A percentile compares a stretch with the other conserved stretches of the same genome.
Conservation (phyloP, 1,139 yeast genomes). For the Debaryomycetaceae sp. region DNA sequence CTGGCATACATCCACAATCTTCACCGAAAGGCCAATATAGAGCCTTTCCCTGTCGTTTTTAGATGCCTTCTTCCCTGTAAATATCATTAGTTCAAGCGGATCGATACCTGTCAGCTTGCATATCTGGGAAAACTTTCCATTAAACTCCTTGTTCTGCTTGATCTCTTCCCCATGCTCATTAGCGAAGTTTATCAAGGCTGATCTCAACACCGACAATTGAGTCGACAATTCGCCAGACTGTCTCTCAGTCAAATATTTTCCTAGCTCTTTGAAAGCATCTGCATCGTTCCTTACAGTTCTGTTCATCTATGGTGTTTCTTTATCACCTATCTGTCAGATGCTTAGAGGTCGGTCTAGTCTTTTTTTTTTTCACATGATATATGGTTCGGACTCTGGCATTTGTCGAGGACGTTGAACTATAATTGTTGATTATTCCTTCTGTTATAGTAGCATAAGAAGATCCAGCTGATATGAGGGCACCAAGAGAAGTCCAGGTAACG, state of each 20-base stretch:
- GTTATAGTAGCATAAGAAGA: too few relatives aligned
- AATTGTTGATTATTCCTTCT: too few relatives aligned
- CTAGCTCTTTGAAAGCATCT: constrained; percentile 27
- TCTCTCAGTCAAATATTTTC: constrained; percentile 25
- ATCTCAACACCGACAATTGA: constrained; percentile 58
- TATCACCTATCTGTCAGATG: too few relatives aligned
- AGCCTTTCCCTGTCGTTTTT: constrained; percentile 44
- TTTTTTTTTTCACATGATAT: too few relatives aligned
- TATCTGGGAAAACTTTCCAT: constrained; percentile 69
- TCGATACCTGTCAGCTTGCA: constrained; percentile 82
- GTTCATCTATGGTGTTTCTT: too few relatives aligned
- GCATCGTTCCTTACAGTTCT: constrained; percentile 12
- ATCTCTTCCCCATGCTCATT: constrained; percentile 60
- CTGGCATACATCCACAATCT: constrained; percentile 72
- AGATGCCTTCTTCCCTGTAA: constrained; percentile 16
- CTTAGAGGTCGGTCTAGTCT: too few relatives aligned
- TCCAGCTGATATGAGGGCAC: constrained; percentile 8
- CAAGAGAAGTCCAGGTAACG: constrained; percentile 35
- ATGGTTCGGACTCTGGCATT: too few relatives aligned
- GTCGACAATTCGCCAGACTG: constrained; percentile 53
- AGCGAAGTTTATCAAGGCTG: constrained; percentile 63
- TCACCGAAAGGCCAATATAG: constrained; percentile 63
- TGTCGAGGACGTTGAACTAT: too few relatives aligned
- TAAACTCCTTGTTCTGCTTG: constrained; percentile 57
- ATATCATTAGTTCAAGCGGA: constrained; percentile 55